These are phyloP conservation scores for Arabis alpina DNA, from an alignment of 345 rosid species.

Conservation along the genomic window DNA sequence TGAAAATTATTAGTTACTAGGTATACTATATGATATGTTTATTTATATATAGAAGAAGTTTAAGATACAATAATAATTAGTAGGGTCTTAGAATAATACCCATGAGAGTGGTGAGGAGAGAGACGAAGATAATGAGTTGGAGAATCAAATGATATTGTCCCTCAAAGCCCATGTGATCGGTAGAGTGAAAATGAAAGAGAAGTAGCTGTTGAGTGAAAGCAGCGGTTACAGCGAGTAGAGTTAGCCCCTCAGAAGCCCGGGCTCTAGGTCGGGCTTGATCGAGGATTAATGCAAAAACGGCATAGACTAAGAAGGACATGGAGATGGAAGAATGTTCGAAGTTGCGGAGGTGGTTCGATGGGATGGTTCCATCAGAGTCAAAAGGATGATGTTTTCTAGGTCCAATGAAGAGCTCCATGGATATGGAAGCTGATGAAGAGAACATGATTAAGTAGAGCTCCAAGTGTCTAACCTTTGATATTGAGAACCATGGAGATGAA, in stretches of 20 bases:
- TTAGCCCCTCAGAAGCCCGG: constrained; percentile 35
- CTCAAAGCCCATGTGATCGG: constrained; percentile 77
- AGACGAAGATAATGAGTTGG: constrained; percentile 51
- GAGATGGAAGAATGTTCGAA: constrained; percentile 74
- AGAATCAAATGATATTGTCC: constrained; percentile 74
- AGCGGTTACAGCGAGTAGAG: constrained; percentile 50
- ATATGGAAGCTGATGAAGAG: constrained; percentile 52
- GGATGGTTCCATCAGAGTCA: constrained; percentile 68
- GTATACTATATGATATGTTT: neutral
- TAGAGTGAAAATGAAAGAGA: constrained; percentile 69
- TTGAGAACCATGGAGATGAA: constrained; percentile 69
- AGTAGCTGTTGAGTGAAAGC: constrained; percentile 66
- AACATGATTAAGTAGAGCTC: constrained; percentile 67
- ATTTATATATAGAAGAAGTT: neutral
- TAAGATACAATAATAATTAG: neutral
- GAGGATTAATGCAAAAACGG: constrained; percentile 54
- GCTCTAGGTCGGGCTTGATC: constrained; percentile 43
- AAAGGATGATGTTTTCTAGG: constrained; percentile 65
- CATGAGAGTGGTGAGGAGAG: constrained; percentile 57
- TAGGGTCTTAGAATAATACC: constrained; percentile 40
- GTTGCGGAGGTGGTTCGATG: constrained; percentile 73
- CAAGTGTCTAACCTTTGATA: constrained; percentile 51
- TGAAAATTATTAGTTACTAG: neutral
- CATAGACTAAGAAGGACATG: constrained; percentile 59
- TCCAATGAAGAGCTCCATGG: constrained; percentile 75